phyloP scores from a whole-genome alignment of 257 asterid genomes.

The Marsdenia floribunda region DNA sequence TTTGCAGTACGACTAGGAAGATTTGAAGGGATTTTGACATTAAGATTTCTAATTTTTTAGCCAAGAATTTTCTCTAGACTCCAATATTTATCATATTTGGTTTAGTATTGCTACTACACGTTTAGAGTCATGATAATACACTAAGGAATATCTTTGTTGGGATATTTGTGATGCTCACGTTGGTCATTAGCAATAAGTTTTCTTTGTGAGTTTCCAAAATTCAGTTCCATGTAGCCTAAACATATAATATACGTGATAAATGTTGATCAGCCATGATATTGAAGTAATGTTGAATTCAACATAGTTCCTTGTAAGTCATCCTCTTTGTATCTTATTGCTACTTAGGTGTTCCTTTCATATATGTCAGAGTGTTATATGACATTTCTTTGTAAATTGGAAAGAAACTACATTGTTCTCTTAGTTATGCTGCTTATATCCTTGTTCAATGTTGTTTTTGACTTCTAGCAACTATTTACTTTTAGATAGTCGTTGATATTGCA shows the following conservation, averaged over 20 bases:
- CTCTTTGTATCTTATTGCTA: neutral
- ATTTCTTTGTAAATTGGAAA: neutral
- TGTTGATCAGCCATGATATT: neutral
- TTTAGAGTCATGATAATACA: constrained; percentile 9
- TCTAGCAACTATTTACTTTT: neutral
- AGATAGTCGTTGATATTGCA: neutral
- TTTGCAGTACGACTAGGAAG: constrained; percentile 1
- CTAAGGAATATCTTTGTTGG: constrained; percentile 3
- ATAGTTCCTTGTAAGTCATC: neutral
- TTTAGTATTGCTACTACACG: neutral
- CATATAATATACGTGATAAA: neutral
- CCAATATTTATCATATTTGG: neutral
- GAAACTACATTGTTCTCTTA: neutral
- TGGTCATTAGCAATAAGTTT: constrained; percentile 9
- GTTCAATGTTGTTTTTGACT: neutral
- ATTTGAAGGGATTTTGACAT: neutral
- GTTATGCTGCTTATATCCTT: neutral
- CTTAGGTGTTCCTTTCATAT: constrained; percentile 46
- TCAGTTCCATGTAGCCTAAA: neutral
- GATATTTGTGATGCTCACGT: constrained; percentile 5
- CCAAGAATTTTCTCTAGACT: neutral
- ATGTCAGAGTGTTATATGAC: neutral
- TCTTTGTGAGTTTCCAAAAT: neutral
- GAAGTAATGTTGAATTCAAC: neutral
- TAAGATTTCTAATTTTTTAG: neutral